Base-by-base conservation (phyloP, 495 filamentous ascomycete species). In the Xylaria palmicola region DNA sequence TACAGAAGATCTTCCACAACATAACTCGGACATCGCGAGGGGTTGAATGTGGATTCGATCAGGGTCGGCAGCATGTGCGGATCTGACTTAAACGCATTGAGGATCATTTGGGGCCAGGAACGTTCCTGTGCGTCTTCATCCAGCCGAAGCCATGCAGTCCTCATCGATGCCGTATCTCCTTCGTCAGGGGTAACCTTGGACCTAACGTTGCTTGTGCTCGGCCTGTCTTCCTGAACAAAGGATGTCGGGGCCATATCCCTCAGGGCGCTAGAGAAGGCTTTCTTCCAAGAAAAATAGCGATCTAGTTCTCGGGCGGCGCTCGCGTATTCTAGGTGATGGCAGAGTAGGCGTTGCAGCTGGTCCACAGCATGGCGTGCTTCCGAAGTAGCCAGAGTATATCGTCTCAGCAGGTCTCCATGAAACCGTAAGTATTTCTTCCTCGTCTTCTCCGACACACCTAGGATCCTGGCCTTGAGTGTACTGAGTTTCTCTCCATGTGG, bases 21-120 rank as follows among this genome's bases (percentile, higher is more conserved):
- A 37, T 78, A 80, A 41, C 75, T 77, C 12, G 78, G 74, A n/a
- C 81, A 78, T 56, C 66, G 73, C 1, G 68, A 56, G 17, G 68
- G 56, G 20, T 73, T 65, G 43, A 82, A 68, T 8, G 79, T 83
- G 15, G 78, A 81, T 39, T 76, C 61, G 6, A 90, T 65, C 50
- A 88, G 79, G 12, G 74, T 68, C 27, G 81, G 67, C 3, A 81
- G 68, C 30, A 67, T 60, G 19, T 72, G 62, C 0, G 79, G 81
- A 27, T 71, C 69, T 49, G 78, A 74, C n/a, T 75, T 64, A 26
- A 90, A 63, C 26, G 83, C 68, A 66, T 77, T 78, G 17, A 84
- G 70, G 53, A 88, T 82, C 24, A 86, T 57, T 2, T 74, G 63
- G 32, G 75, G 73, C 87, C 86, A 90, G 36, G 67, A 57, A 22